These are phyloP conservation scores for Macrolepiota dolichaula DNA, from an alignment of 768 basidiomycete genomes.

Conservation along the genomic window DNA sequence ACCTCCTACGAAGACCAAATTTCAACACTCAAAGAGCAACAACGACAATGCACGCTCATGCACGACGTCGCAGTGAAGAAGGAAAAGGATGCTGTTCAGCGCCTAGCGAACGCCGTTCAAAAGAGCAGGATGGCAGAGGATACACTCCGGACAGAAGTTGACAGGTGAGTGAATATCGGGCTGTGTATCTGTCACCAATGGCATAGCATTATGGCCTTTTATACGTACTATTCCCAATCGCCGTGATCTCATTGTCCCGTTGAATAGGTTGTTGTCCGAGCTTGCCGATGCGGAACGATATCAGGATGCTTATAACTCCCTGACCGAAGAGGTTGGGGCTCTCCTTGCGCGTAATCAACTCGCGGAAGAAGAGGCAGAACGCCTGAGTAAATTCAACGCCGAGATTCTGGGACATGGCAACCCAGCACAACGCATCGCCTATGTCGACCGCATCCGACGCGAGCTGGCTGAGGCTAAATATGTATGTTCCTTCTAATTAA, in stretches of 20 bases:
- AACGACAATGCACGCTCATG: constrained; percentile 22
- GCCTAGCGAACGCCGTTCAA: constrained; percentile 47
- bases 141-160: constrained; percentile 62
- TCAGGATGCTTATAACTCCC: constrained; percentile 65
- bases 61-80: constrained; percentile 37
- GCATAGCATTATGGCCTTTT: not conserved
- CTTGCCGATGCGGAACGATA: constrained; percentile 60
- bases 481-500: constrained; percentile 39
- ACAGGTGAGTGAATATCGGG: constrained; percentile 46
- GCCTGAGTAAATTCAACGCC: constrained; percentile 79
- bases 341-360: constrained; percentile 70
- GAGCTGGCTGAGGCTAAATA: constrained; percentile 82
- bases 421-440: constrained; percentile 81
- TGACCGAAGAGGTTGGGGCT: constrained; percentile 60
- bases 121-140: constrained; percentile 65
- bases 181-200: not conserved
- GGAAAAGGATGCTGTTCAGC: constrained; percentile 43
- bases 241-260: constrained; percentile 3
- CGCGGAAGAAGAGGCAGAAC: constrained; percentile 74
- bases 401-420: constrained; percentile 84
- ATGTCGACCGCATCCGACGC: constrained; percentile 78
- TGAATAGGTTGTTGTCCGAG: constrained; percentile 40
- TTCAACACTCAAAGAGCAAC: constrained; percentile 12
- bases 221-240: not conserved
- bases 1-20: constrained; percentile 21